Percentiles rank a stretch among this genome's conserved stretches.
These are phyloP conservation scores for Russula olivacea DNA, from an alignment of 768 basidiomycete genomes.

Conservation along the genomic window DNA sequence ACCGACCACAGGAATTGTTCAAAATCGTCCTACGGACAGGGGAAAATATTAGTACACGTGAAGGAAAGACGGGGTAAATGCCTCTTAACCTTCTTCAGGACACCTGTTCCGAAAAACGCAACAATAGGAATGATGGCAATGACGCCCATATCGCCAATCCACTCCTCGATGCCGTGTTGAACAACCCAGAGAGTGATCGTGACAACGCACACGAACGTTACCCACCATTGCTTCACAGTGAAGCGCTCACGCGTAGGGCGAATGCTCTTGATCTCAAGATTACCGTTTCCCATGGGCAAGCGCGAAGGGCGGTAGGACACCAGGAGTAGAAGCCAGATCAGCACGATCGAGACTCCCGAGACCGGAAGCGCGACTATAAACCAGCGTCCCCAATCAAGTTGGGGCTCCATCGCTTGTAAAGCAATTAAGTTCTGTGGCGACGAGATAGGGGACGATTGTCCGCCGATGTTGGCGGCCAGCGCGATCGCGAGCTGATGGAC, in stretches of 20 bases:
- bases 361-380: conserved; percentile 93
- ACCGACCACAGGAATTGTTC: conserved; percentile 93
- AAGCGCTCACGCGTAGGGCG: conserved; percentile 78
- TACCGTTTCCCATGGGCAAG: conserved; percentile 65
- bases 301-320: conserved; percentile 72
- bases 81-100: conserved; percentile 80
- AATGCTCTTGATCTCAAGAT: conserved; percentile 79
- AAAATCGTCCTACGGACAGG: conserved; percentile 69
- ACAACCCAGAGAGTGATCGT: conserved; percentile 92
- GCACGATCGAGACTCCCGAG: conserved; percentile 72
- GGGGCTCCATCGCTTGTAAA: conserved; percentile 76
- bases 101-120: conserved; percentile 89
- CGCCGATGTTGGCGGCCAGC: conserved; percentile 96
- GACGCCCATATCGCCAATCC: conserved; percentile 94
- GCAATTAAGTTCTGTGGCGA: conserved; percentile 98
- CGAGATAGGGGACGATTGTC: conserved; percentile 95
- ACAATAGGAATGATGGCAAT: conserved; percentile 92
- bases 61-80: neutral
- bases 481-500: conserved; percentile 80
- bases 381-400: conserved; percentile 86
- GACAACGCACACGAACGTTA: conserved; percentile 68
- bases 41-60: neutral
- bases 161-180: conserved; percentile 67
- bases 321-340: conserved; percentile 89
- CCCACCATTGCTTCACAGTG: conserved; percentile 84